phyloP scores from a whole-genome alignment of 2,329 filamentous ascomycete species.

The Knoxdaviesia capensis region DNA sequence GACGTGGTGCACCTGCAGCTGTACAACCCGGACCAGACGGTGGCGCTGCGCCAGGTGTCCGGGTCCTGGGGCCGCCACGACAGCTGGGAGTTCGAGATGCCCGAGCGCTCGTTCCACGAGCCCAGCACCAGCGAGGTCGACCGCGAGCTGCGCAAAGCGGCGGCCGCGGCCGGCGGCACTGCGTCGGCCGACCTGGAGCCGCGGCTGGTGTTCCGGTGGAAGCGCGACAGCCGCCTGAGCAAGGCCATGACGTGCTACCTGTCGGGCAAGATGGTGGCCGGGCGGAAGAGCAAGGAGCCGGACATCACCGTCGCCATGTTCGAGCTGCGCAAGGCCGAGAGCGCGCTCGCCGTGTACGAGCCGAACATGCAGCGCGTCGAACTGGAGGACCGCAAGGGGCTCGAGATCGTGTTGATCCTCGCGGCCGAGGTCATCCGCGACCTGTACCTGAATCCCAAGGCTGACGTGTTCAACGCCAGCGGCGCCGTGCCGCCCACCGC shows the following conservation, averaged over 20 bases:
- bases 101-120: conserved; percentile 61
- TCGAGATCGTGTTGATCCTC: conserved; percentile 61
- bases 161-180: conserved; percentile 17
- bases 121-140: conserved; percentile 68
- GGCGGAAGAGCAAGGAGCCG: conserved; percentile 75
- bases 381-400: conserved; percentile 80
- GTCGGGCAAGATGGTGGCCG: conserved; percentile 54
- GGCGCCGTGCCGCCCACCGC: conserved; percentile 10
- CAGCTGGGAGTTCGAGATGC: conserved; percentile 84
- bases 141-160: too few relatives aligned
- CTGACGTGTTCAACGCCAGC: conserved; percentile 59
- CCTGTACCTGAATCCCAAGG: conserved; percentile 41
- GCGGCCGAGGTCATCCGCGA: conserved; percentile 45
- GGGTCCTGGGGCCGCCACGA: conserved; percentile 65
- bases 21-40: conserved; percentile 80
- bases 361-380: conserved; percentile 81
- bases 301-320: conserved; percentile 91
- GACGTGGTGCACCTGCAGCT: conserved; percentile 68
- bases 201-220: conserved; percentile 73
- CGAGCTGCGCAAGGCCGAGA: conserved; percentile 45
- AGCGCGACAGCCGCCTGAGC: conserved; percentile 65
- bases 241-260: conserved; percentile 82
- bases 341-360: conserved; percentile 65
- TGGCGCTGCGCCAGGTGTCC: conserved; percentile 48
- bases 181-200: conserved; percentile 34